A percentile compares a stretch with the other conserved stretches of the same genome.
Evolutionary conservation across 2,329 filamentous ascomycete species (phyloP).

Genomic region (Epichloe baconii): DNA sequence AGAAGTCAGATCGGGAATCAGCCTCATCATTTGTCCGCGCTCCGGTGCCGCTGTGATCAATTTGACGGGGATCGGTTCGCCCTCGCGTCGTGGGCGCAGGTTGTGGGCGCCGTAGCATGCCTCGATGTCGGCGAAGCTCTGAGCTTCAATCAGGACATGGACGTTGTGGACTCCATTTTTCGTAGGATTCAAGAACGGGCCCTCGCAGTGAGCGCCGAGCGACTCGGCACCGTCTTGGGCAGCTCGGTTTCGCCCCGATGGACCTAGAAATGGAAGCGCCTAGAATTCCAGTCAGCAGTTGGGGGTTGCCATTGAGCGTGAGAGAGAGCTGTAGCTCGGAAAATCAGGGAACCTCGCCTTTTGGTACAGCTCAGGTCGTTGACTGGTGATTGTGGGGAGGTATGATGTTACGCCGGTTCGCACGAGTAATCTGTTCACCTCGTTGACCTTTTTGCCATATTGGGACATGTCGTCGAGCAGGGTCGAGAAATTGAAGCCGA

Average conservation of each 20-base stretch:
- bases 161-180: conserved; percentile 81
- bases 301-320: background rate
- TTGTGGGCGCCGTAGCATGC: conserved; percentile 62
- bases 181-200: conserved; percentile 69
- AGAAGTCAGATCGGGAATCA: conserved; percentile 53
- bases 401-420: conserved; percentile 80
- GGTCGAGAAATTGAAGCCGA: conserved; percentile 83
- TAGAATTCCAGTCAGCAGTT: conserved; percentile 13
- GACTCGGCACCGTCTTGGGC: conserved; percentile 67
- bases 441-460: conserved; percentile 60
- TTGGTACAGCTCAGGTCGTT: conserved; percentile 69
- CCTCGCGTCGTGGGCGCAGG: conserved; percentile 29
- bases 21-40: conserved; percentile 51
- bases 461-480: conserved; percentile 53
- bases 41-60: conserved; percentile 85
- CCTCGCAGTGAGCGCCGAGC: conserved; percentile 81
- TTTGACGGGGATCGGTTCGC: conserved; percentile 41
- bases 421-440: conserved; percentile 59
- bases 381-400: conserved; percentile 73
- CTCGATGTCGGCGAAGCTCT: conserved; percentile 52
- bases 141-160: conserved; percentile 53
- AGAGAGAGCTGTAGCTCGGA: background rate
- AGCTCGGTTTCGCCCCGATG: conserved; percentile 47
- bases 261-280: conserved; percentile 64
- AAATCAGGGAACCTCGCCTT: conserved; percentile 31